Conservation (phyloP, 768 basidiomycete species). For the Lyophyllum semitale region DNA sequence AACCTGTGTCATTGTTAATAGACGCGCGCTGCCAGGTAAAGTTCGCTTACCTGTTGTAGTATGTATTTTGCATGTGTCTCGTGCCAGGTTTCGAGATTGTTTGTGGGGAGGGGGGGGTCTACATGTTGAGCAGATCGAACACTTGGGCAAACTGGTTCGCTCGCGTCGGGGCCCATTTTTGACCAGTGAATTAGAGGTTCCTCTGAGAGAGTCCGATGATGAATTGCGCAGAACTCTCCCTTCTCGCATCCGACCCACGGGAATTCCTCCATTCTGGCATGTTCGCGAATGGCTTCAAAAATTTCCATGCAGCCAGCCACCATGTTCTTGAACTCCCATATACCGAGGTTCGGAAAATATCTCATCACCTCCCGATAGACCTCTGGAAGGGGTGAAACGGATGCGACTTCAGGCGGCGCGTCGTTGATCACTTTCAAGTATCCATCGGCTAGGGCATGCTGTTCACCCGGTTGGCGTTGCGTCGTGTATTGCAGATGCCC, state of each 20-base stretch:
- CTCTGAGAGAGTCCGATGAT: neutral
- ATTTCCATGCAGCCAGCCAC: neutral
- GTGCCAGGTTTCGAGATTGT: neutral
- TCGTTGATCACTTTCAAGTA: neutral
- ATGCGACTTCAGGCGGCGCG: neutral
- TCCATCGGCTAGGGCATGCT: conserved; percentile 2
- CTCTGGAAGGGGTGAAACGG: neutral
- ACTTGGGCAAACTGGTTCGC: neutral
- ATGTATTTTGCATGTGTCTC: neutral
- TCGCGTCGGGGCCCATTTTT: neutral
- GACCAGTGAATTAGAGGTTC: neutral
- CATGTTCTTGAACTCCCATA: neutral
- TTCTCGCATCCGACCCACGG: neutral
- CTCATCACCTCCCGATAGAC: neutral
- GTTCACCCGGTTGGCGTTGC: neutral
- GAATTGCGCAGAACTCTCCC: neutral
- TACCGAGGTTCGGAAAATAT: neutral
- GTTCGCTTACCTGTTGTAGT: neutral
- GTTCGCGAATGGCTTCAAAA: neutral
- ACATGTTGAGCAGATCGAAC: neutral
- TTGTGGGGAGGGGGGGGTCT: neutral
- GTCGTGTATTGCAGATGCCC: neutral
- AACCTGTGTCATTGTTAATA: neutral
- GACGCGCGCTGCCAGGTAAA: neutral
- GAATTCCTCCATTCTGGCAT: neutral